Percentiles rank a stretch among this genome's conserved stretches.
Conservation (phyloP, 2,329 filamentous ascomycete species). For the Thelonectria rubi region DNA sequence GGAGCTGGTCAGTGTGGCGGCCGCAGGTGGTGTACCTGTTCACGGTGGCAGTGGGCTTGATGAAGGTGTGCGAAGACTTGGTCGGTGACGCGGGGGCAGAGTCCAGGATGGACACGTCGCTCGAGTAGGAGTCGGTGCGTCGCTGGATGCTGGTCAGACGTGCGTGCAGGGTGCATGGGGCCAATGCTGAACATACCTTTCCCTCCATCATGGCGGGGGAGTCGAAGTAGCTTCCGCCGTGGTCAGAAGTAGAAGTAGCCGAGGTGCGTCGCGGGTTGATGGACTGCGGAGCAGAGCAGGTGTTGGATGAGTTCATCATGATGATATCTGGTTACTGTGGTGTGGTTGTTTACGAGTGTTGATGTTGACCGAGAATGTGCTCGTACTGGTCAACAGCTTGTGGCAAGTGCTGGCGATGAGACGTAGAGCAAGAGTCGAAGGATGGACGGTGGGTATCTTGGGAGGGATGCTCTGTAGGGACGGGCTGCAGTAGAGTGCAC, state of each 20-base stretch:
- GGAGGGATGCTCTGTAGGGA: neutral
- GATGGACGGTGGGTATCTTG: neutral
- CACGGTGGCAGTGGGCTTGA: conserved; percentile 52
- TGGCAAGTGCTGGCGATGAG: neutral
- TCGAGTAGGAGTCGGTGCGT: conserved; percentile 45
- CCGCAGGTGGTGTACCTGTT: conserved; percentile 66
- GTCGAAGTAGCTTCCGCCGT: conserved; percentile 35
- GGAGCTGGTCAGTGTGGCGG: conserved; percentile 62
- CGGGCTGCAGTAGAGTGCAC: neutral
- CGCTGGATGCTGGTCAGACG: conserved; percentile 38
- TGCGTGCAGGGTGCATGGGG: neutral
- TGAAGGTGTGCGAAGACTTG: conserved; percentile 45
- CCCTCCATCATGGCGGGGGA: conserved; percentile 35
- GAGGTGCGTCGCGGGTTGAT: conserved; percentile 25
- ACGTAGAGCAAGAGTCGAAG: no score
- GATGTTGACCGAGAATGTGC: neutral
- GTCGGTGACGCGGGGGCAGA: conserved; percentile 42
- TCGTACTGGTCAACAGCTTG: no score
- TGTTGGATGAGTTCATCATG: conserved; percentile 20
- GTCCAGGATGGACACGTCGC: conserved; percentile 37
- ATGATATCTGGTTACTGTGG: neutral
- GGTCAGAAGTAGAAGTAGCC: conserved; percentile 34
- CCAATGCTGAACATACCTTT: conserved; percentile 33
- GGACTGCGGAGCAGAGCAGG: conserved; percentile 24
- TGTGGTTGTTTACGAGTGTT: neutral